Conservation (phyloP, 768 basidiomycete species). For the Amylocystis lapponica region DNA sequence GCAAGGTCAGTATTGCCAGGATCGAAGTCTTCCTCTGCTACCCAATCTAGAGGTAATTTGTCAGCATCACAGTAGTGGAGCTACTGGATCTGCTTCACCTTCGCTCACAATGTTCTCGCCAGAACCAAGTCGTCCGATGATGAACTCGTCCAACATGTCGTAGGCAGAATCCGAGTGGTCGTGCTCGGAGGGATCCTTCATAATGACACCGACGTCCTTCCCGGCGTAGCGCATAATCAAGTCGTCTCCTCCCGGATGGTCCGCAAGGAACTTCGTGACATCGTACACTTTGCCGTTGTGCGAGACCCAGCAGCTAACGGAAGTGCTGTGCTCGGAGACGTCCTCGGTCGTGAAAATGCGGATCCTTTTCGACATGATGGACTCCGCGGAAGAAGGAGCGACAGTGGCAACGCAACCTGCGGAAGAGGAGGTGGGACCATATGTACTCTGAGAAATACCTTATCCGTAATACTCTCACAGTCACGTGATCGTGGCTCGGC, state of each 20-base stretch:
- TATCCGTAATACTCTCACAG: too few species aligned
- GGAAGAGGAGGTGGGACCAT: too few species aligned
- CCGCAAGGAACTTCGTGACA: constrained; percentile 73
- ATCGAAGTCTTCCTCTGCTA: constrained; percentile 82
- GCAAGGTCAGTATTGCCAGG: constrained; percentile 83
- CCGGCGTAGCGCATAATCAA: constrained; percentile 79
- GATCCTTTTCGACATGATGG: constrained; percentile 54
- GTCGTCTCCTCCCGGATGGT: constrained; percentile 96
- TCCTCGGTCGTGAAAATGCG: constrained; percentile 74
- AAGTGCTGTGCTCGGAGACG: constrained; percentile 54
- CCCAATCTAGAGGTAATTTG: constrained; percentile 92
- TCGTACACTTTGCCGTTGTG: constrained; percentile 85
- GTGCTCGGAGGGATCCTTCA: constrained; percentile 79
- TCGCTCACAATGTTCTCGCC: constrained; percentile 74
- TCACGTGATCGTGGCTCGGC: too few species aligned
- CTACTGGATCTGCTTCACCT: too few species aligned
- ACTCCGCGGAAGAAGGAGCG: too few species aligned
- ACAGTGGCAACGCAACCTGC: too few species aligned
- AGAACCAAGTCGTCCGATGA: constrained; percentile 76
- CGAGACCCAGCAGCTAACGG: constrained; percentile 75
- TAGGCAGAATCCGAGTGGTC: constrained; percentile 90
- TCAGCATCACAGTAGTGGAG: too few species aligned
- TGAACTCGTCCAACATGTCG: constrained; percentile 84
- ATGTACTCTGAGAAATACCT: too few species aligned
- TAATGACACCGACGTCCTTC: constrained; percentile 71